Percentiles rank a stretch among this genome's conserved stretches.
These are phyloP conservation scores for Vinca minor DNA, from an alignment of 257 asterid genomes.

Conservation along the genomic window DNA sequence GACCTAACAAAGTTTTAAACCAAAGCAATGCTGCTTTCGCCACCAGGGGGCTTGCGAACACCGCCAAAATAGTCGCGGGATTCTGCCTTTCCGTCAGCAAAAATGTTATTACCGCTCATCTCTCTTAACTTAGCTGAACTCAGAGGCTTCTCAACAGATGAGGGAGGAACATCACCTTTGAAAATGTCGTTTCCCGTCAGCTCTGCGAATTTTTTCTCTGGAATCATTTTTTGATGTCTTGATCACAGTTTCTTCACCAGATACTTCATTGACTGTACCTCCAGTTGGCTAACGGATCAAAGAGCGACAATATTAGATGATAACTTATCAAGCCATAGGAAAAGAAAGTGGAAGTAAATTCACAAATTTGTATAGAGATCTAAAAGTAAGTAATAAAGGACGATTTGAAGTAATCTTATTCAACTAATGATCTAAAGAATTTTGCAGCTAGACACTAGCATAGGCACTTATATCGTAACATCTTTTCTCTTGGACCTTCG, in stretches of 20 bases:
- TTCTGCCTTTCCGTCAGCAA: slow-evolving; percentile 82
- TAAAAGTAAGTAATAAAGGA: background rate
- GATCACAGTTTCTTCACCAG: slow-evolving; percentile 39
- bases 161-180: slow-evolving; percentile 61
- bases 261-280: slow-evolving; percentile 10
- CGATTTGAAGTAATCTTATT: background rate
- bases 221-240: slow-evolving; percentile 95
- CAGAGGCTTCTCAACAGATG: slow-evolving; percentile 83
- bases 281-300: slow-evolving; percentile 5
- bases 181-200: slow-evolving; percentile 81
- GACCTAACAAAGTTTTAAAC: slow-evolving; percentile 58
- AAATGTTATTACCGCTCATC: slow-evolving; percentile 91
- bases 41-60: slow-evolving; percentile 99
- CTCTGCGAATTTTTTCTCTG: slow-evolving; percentile 82
- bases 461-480: background rate
- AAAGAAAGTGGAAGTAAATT: background rate
- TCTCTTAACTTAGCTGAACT: slow-evolving; percentile 88
- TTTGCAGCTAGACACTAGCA: too few relatives aligned
- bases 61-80: slow-evolving; percentile 95
- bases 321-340: background rate
- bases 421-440: too few relatives aligned
- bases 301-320: background rate
- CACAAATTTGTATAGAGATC: background rate
- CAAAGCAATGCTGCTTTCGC: slow-evolving; percentile 96
- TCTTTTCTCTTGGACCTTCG: background rate